Percentiles rank a stretch among this genome's conserved stretches.
Conservation (phyloP, 331 rosid species). For the Malus hybrid region DNA sequence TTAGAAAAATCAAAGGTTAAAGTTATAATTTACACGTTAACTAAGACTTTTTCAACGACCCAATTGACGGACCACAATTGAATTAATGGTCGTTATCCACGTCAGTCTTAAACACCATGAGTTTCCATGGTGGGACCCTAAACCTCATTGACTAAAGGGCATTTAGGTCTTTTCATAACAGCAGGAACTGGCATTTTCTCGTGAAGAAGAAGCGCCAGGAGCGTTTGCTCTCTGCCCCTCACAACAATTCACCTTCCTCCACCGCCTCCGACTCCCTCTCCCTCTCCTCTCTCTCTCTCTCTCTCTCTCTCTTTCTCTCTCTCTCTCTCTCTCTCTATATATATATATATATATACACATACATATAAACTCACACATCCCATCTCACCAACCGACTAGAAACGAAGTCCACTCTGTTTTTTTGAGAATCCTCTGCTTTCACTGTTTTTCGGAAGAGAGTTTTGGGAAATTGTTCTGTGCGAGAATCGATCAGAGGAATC, state of each 20-base stretch:
- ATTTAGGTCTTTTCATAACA: neutral
- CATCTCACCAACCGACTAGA: conserved; percentile 12
- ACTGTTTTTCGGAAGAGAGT: neutral
- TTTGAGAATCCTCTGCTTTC: neutral
- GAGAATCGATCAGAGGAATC: neutral
- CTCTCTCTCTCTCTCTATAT: neutral
- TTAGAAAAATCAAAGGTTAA: no score
- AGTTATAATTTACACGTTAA: no score
- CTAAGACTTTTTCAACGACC: no score
- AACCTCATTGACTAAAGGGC: neutral
- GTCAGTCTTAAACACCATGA: neutral
- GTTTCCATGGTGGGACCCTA: neutral
- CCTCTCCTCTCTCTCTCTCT: neutral
- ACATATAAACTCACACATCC: neutral
- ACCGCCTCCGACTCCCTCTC: conserved; percentile 7
- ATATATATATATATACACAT: no score
- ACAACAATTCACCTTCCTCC: conserved; percentile 36
- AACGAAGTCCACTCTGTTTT: neutral
- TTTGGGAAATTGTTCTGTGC: neutral
- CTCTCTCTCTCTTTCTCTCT: neutral
- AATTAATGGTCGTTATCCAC: neutral
- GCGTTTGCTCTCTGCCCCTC: conserved; percentile 32
- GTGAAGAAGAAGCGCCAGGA: conserved; percentile 71
- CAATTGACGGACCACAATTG: no score
- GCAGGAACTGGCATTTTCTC: conserved; percentile 25